Percentiles rank a stretch among this genome's conserved stretches.
These are phyloP conservation scores for Phytomonas serpens DNA, from an alignment of 208 protist genomes.

Conservation along the genomic window DNA sequence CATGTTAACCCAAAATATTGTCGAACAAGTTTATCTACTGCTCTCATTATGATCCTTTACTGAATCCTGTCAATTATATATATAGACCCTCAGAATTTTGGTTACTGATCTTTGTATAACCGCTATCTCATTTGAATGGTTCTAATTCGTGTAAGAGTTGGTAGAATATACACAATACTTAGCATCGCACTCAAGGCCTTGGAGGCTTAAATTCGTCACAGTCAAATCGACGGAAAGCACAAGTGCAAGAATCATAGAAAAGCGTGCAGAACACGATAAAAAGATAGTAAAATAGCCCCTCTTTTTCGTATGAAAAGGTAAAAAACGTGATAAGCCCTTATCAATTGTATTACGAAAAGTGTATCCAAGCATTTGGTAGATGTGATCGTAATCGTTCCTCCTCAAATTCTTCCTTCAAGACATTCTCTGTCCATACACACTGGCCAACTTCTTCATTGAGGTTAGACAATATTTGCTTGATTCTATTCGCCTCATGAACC, in stretches of 20 bases:
- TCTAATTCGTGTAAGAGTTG: not conserved
- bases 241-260: conserved; percentile 12
- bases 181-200: not conserved
- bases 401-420: not conserved
- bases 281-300: conserved; percentile 4
- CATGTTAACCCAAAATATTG: too few relatives aligned
- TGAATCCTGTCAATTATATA: not conserved
- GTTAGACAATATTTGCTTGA: not conserved
- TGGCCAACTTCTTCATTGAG: not conserved
- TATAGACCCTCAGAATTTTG: not conserved
- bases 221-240: not conserved
- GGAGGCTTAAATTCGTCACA: not conserved
- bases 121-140: not conserved
- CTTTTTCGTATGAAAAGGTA: not conserved
- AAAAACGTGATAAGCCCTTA: not conserved
- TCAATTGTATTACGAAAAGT: not conserved
- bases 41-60: too few relatives aligned
- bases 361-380: not conserved
- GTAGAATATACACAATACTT: not conserved
- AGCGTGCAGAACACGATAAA: conserved; percentile 5
- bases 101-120: not conserved
- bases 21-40: too few relatives aligned
- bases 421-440: not conserved
- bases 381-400: not conserved
- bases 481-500: not conserved